Percentiles rank a stretch among this genome's conserved stretches.
Evolutionary conservation across 306 rosid genomes (phyloP).

Genomic region (Rubus idaeus): DNA sequence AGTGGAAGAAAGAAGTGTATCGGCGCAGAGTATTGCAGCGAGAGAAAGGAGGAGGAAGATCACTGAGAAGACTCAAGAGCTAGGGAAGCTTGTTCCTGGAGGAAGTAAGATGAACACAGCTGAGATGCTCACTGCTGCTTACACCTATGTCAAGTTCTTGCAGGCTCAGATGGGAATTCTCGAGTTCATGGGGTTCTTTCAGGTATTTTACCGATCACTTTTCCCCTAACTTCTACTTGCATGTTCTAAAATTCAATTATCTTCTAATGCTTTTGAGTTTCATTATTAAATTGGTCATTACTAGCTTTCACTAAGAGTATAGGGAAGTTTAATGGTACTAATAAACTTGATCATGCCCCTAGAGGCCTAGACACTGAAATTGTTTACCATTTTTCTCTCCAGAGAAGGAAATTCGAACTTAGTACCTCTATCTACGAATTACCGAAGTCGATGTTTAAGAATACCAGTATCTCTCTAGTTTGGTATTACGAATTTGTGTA

Average conservation of each 20-base stretch:
- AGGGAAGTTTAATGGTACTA: not conserved
- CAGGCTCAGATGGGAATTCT: slow-evolving; percentile 58
- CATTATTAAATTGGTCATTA: not conserved
- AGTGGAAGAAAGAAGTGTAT: slow-evolving; percentile 17
- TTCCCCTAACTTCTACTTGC: not conserved
- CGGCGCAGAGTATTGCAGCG: slow-evolving; percentile 56
- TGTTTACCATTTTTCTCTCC: no score
- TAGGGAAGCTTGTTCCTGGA: slow-evolving; percentile 62
- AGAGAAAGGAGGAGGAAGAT: slow-evolving; percentile 72
- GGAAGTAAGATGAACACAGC: slow-evolving; percentile 72
- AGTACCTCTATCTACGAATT: not conserved
- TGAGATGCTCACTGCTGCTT: slow-evolving; percentile 65
- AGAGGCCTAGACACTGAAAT: no score
- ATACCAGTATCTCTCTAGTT: not conserved
- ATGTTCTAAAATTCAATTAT: not conserved
- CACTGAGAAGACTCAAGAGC: slow-evolving; percentile 59
- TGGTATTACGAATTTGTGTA: not conserved
- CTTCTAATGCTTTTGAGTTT: not conserved
- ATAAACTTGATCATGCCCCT: not conserved
- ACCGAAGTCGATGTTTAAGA: not conserved
- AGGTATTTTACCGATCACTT: slow-evolving; percentile 3
- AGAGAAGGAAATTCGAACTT: not conserved
- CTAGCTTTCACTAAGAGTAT: not conserved
- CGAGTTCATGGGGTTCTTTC: slow-evolving; percentile 29
- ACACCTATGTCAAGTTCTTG: slow-evolving; percentile 56